Evolutionary conservation across 805 yeast species (phyloP).

Genomic region (Yarrowia sp.): DNA sequence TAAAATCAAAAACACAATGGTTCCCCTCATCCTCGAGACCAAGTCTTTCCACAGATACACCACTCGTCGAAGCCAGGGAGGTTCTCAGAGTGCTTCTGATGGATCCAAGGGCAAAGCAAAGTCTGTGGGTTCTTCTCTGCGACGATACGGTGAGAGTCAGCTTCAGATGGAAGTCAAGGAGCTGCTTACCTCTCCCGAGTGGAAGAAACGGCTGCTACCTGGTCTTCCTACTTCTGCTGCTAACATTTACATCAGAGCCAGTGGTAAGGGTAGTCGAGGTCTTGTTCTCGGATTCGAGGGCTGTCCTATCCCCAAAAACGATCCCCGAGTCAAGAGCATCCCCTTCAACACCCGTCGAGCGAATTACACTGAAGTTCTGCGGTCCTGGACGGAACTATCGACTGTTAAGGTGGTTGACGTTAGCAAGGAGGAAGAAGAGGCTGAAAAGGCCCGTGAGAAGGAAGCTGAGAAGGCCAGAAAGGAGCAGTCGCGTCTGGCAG

Average conservation of each 20-base stretch:
- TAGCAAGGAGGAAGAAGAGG: conserved; percentile 57
- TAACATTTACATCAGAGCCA: conserved; percentile 76
- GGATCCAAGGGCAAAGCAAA: conserved; percentile 93
- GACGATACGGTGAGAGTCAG: conserved; percentile 90
- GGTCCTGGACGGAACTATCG: conserved; percentile 82
- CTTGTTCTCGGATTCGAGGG: conserved; percentile 68
- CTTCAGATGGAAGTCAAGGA: conserved; percentile 78
- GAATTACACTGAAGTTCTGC: conserved; percentile 76
- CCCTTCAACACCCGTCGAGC: conserved; percentile 94
- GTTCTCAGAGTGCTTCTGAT: conserved; percentile 91
- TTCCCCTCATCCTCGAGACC: conserved; percentile 58
- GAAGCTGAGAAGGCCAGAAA: conserved; percentile 41
- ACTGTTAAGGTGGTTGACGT: conserved; percentile 61
- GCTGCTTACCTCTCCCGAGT: conserved; percentile 70
- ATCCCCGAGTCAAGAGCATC: conserved; percentile 68
- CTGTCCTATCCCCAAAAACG: conserved; percentile 62
- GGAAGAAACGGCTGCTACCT: conserved; percentile 48
- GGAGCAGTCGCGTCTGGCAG: conserved; percentile 31
- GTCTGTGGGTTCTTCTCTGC: conserved; percentile 89
- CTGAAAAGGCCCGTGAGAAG: conserved; percentile 43
- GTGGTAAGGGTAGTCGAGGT: conserved; percentile 70
- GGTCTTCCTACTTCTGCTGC: conserved; percentile 32
- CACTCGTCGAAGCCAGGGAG: conserved; percentile 97
- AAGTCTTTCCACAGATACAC: conserved; percentile 95
- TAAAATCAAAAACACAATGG: conserved; percentile 55